These are phyloP conservation scores for Rehmannia glutinosa DNA, from an alignment of 257 asterid genomes.

Conservation along the genomic window DNA sequence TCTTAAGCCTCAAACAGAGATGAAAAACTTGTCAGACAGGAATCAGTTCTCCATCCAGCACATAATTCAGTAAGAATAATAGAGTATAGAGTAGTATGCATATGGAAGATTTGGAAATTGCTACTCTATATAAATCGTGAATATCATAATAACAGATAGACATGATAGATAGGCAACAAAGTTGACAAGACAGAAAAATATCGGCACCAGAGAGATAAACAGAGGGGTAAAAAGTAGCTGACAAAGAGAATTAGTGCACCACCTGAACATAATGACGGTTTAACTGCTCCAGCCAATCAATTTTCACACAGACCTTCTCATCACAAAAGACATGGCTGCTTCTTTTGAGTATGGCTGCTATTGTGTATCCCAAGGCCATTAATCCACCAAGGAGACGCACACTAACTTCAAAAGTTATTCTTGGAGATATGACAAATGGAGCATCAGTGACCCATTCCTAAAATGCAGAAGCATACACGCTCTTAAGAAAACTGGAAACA, in stretches of 20 bases:
- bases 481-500: too few relatives aligned
- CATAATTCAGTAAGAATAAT: too few relatives aligned
- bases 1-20: too few relatives aligned
- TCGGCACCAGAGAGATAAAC: too few relatives aligned
- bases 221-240: not conserved
- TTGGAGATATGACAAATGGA: constrained; percentile 98
- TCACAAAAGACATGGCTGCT: constrained; percentile 77
- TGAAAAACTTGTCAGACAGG: too few relatives aligned
- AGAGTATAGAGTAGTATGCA: too few relatives aligned
- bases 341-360: constrained; percentile 95
- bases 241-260: constrained; percentile 7
- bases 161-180: not conserved
- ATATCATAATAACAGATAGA: too few relatives aligned
- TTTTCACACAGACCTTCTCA: constrained; percentile 86
- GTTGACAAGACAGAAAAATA: too few relatives aligned
- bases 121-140: too few relatives aligned
- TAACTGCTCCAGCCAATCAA: constrained; percentile 94
- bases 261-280: constrained; percentile 95
- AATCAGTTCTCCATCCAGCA: too few relatives aligned
- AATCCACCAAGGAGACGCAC: constrained; percentile 98
- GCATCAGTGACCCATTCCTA: constrained; percentile 97
- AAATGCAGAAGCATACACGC: constrained; percentile 21
- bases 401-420: constrained; percentile 97
- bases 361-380: constrained; percentile 98
- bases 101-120: too few relatives aligned